These are phyloP conservation scores for Rhynchospora pubera DNA, from an alignment of 176 grass and related monocot species.

Conservation along the genomic window DNA sequence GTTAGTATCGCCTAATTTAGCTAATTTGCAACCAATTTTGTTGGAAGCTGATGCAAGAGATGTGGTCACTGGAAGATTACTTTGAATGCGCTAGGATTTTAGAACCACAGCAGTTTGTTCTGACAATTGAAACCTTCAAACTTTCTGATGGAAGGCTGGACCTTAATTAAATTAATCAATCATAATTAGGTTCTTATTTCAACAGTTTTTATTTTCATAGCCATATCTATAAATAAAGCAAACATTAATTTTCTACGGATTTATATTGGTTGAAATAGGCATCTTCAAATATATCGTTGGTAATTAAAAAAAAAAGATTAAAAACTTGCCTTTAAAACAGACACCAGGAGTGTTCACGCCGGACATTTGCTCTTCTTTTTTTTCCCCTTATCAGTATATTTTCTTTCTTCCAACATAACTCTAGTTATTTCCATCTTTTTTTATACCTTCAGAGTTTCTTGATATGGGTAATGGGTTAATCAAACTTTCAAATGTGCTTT, in stretches of 20 bases:
- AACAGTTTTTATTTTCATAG: too few relatives aligned
- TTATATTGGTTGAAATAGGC: background rate
- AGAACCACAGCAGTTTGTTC: background rate
- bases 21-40: slow-evolving; percentile 2
- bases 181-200: background rate
- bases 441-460: background rate
- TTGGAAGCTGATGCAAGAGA: slow-evolving; percentile 28
- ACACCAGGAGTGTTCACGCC: background rate
- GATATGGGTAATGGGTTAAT: background rate
- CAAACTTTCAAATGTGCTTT: background rate
- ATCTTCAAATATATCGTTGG: background rate
- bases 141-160: background rate
- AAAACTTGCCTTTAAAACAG: background rate
- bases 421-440: background rate
- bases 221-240: too few relatives aligned
- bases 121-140: slow-evolving; percentile 19
- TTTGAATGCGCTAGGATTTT: slow-evolving; percentile 28
- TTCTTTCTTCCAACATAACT: background rate
- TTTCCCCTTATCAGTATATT: background rate
- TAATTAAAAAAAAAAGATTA: background rate
- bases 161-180: slow-evolving; percentile 12
- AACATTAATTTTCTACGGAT: background rate
- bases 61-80: slow-evolving; percentile 21
- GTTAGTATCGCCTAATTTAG: slow-evolving; percentile 32
- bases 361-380: too few relatives aligned